Conservation (phyloP, 225 moss, liverwort and hornwort genomes). For the Anthoceros angustus region DNA sequence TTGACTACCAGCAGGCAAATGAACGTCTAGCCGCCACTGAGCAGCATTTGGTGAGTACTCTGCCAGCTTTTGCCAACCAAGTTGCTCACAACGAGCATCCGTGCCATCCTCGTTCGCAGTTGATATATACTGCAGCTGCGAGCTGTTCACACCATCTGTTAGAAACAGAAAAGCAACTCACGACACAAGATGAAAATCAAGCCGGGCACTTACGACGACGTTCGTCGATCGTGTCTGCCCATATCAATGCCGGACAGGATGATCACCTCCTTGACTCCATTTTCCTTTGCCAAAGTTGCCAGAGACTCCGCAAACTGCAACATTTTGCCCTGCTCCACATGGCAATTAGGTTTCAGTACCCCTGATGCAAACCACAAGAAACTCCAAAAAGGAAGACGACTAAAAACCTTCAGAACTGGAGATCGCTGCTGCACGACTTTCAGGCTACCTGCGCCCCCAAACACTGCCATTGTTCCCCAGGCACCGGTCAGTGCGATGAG, state of each 20-base stretch:
- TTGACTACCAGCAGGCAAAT: constrained; percentile 19
- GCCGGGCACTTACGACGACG: constrained; percentile 36
- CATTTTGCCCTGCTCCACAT: constrained; percentile 53
- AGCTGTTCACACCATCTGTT: constrained; percentile 16
- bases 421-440: constrained; percentile 81
- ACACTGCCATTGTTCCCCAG: background rate
- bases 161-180: constrained; percentile 3
- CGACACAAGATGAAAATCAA: background rate
- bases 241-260: constrained; percentile 73
- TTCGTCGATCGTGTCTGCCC: constrained; percentile 49
- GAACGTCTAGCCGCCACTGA: constrained; percentile 35
- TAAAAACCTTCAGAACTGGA: constrained; percentile 53
- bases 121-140: constrained; percentile 72
- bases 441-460: constrained; percentile 12
- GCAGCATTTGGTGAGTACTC: constrained; percentile 34
- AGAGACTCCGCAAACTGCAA: constrained; percentile 63
- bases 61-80: constrained; percentile 55
- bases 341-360: background rate
- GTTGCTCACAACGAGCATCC: constrained; percentile 54
- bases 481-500: background rate
- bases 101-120: constrained; percentile 46
- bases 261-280: constrained; percentile 55
- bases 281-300: constrained; percentile 53
- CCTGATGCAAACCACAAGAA: background rate
- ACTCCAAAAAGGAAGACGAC: background rate